Evolutionary conservation across 1,139 yeast species (phyloP), one percentile per base, ranked within the genome.

Genomic region (Torulaspora pretoriensis): DNA sequence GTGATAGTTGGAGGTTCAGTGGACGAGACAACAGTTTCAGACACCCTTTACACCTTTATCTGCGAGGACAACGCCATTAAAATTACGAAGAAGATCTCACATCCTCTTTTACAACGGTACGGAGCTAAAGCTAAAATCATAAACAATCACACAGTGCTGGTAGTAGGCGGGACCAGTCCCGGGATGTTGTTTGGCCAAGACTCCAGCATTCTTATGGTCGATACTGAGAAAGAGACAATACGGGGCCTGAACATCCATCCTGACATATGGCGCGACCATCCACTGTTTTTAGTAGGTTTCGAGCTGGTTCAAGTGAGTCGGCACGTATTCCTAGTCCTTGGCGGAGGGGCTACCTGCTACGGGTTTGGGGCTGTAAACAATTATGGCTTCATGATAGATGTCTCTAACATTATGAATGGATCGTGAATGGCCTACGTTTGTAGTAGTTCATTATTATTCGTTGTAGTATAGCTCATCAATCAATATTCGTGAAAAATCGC

Each of bases 331-430:
- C 39, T 64, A 2, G 56, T 79, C 3, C 54, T 79, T 31, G 86
- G 85, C 4, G 95, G 95, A 4, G 95, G 95, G 2, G 90, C 84
- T 0, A 88, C 85, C 1, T 86, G 95, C 60, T 86, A 83, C 57
- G 84, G 92, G 0, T 86, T 85, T 67, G 95, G 95, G 0, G 78
- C 88, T 24, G 77, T 73, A 37, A 82, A 82, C 74, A 83, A 80
- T 49, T 63, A 65, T 24, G 49, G 51, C 7, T 38, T 50, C 34
- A 37, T 31, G 12, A 44, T 51, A n/a, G 38, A 28, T 33, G 12
- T 38, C 13, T 13, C 12, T 8, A 13, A n/a, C 3, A 14, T 23
- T 8, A 8, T 27, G n/a, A 14, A 8, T 23, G 2, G 19, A 17
- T 13, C 8, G 22, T 29, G 2, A 14, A 4, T 23, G 24, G 10